Base-by-base conservation (phyloP, 2,329 filamentous ascomycete genomes). In the Cordyceps sp. region DNA sequence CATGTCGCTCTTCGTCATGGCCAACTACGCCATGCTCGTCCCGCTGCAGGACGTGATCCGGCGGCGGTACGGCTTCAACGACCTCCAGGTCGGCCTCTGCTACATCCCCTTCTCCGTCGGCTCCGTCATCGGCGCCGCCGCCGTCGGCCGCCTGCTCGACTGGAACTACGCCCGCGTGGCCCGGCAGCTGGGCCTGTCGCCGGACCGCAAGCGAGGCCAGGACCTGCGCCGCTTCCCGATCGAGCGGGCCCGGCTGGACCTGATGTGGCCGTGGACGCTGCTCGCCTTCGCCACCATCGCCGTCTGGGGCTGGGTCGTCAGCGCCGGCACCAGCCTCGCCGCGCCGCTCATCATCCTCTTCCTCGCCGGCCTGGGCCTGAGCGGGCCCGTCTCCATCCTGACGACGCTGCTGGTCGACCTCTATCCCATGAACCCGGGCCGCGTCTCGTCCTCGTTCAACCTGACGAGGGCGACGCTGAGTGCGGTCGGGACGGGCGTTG, bases 141-240 rank as follows among this genome's bases (percentile, higher is more conserved):
- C 58, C 3, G 55, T 57, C 3, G 74, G 78, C 1, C 59, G 61
- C 3, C 40, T 72, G 2, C 62, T 81, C 23, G 78, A 83, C 48
- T 65, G 64, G 53, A 82, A 80, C 47, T 85, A 74, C 47, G 61
- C 64, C 2, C 67, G 75, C 2, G 63, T 77, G 36, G 74, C 75
- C 10, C 46, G 50, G 9, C 57, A 52, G 5, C 48, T 69, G 1
- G 66, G 66, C 9, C 52, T 78, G 9, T 45, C 58, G 0, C 60
- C 75, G 33, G 63, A 64, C 34, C 62, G 61, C 40, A 65, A 58
- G 30, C 64, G 66, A 9, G 64, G 65, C 39, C 55, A 58, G 21
- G 61, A 69, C 37, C 48, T 70, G 10, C 41, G 50, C 1, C 38
- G 49, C 1, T 69, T 71, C 23, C 64, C 66, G 2, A 61, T 72